Base-by-base conservation (phyloP, 768 basidiomycete species). In the Daedaleopsis sinensis region DNA sequence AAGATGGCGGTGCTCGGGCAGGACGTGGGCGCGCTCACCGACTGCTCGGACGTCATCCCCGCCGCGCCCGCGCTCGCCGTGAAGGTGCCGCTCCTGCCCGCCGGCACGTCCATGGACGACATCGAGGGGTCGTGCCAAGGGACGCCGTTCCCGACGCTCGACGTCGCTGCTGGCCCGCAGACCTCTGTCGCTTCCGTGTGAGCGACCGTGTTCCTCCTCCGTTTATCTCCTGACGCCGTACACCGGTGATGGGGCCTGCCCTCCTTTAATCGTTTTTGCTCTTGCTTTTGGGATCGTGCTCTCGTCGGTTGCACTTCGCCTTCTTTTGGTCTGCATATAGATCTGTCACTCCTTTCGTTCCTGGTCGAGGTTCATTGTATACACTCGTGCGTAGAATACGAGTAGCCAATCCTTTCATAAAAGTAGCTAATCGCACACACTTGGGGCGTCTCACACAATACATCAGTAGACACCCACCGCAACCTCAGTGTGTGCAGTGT, bases 1-100 rank as follows among this genome's bases (percentile, higher is more conserved):
- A 72, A 71, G 63, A 48, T 74, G 35, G 57, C 72, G 7, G 58
- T 69, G 37, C 63, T 74, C n/a, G 74, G 72, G 6, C 73, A 74
- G 46, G 61, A 62, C 55, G 48, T 44, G 10, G 52, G 21, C 44
- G 2, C 24, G 13, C 52, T 62, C 46, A 44, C 48, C 18, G 61
- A 62, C 39, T 56, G 55, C 50, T 62, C 61, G 39, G 61, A 57
- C n/a, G 55, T 62, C 44, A 60, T 60, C 36, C 52, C 10, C 49
- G 47, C 12, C 52, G 44, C 49, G 47, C 61, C 58, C 49, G 42
- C 52, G 10, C 62, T 63, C 18, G 51, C 52, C 12, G 15, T 49
- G 27, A 55, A 52, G 32, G 57, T 62, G 8, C 57, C 66, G 1
- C 38, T 58, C 3, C 61, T 62, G 21, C 61, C 61, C 11, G 56